Evolutionary conservation across 129 eudicot genomes (phyloP), one percentile per base, ranked within the genome.

Genomic region (Arctium lappa): DNA sequence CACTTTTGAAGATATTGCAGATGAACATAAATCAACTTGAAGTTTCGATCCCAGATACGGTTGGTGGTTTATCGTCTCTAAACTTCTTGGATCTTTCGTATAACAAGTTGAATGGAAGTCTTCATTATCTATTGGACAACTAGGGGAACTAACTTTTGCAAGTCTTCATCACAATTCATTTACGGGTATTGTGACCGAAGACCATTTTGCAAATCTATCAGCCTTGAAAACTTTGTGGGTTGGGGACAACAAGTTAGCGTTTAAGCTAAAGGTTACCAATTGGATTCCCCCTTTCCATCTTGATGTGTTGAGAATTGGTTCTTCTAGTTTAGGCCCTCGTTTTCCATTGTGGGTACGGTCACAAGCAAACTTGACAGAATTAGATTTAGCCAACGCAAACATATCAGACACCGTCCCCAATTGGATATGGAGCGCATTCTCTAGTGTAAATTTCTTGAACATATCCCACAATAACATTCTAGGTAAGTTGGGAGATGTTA

Each of bases 41-140:
- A 13, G 83, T 80, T 42, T 81, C 81, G 18, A 42, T 86, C 37
- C 85, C 88, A 0, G 44, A 73, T 22, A 72, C 82, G 15, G 18
- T 83, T 34, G 89, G 87, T 22, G 60, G 76, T 44, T 85, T 87
- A 72, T 34, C 8, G 5, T 53, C 68, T 5, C 76, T 86, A 46
- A 31, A 69, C 27, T 6, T 27, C 50, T 38, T 82, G 72, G 53
- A 30, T 3, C 65, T 83, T 16, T 7, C 11, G 0, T 22, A 39
- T 13, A 85, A 80, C 75, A 46, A 80, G 40, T 42, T 85, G 34
- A 80, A 66, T 22, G 83, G 86, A 33, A 86, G 68, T 38, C 71
- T 86, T 71, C 86, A n/a, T n/a, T n/a, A n/a, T n/a, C 88, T 31
- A 30, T 79, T 30, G 90, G 87, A 29, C 39, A 76, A 27, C 87